Base-by-base conservation (phyloP, 306 rosid species). In the Inga oerstediana region DNA sequence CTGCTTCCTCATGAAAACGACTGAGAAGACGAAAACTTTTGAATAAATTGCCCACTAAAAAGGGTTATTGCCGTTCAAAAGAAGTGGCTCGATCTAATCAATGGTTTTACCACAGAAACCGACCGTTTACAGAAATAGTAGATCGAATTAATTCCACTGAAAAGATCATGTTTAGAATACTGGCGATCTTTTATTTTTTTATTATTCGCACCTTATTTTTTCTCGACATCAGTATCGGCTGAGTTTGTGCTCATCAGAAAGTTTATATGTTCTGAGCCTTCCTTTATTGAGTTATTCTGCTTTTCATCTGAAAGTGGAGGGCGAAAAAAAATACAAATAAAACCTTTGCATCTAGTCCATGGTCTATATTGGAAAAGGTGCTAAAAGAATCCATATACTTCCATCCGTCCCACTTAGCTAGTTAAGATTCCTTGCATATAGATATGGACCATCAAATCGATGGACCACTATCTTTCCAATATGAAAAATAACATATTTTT, bases 321-420 rank as follows among this genome's bases (percentile, higher is more conserved):
- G 68, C 10, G 0, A 30, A 62, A 64, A 64, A 49, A 32, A 73
- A 10, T 51, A 52, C 27, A 52, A 10, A 74, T 34, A 8, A 49
- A 7, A 35, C 30, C 59, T 78, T 58, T 81, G 75, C 65, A 41
- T 12, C 76, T 44, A 54, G 79, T 39, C 52, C 75, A 43, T 12
- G 68, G 64, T 78, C 59, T 61, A 81, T 34, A 46, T 32, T 51
- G 11, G 62, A 68, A 80, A 66, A 83, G 72, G 77, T 80, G 72
- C 83, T 19, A 66, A 80, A 54, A 39, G 20, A 86, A 79, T 83
- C 66, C 8, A 44, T 9, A 9, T 49, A 9, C 10, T 77, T 52
- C 54, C 73, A 65, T 45, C 35, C 6, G 4, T 58, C 80, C 51
- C 5, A 43, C 46, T 41, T 30, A 52, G 73, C 71, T 58, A 46